phyloP scores from a whole-genome alignment of 2,329 filamentous ascomycete species.

The Fusarium xylarioides region DNA sequence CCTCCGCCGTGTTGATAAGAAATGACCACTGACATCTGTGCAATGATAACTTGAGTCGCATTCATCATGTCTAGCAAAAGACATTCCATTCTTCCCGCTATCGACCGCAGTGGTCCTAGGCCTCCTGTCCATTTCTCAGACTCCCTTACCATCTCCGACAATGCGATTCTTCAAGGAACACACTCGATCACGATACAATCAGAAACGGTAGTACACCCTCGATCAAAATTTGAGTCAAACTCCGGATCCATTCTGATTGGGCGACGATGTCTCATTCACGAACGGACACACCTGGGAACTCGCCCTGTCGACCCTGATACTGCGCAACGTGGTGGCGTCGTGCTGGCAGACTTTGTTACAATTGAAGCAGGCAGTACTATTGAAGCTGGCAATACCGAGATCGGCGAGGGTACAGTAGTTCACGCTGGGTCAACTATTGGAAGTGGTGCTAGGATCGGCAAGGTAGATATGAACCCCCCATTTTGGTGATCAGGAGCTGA shows the following conservation, averaged over 20 bases:
- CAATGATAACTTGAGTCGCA: constrained; percentile 10
- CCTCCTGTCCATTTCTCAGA: constrained; percentile 70
- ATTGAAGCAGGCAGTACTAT: constrained; percentile 68
- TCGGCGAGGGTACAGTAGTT: constrained; percentile 68
- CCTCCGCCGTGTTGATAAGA: neutral
- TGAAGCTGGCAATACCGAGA: constrained; percentile 69
- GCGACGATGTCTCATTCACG: constrained; percentile 82
- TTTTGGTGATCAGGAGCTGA: constrained; percentile 15
- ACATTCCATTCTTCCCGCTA: constrained; percentile 64
- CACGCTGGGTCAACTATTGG: constrained; percentile 70
- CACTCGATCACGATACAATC: constrained; percentile 82
- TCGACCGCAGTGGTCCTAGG: constrained; percentile 63
- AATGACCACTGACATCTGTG: constrained; percentile 17
- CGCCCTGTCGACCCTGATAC: constrained; percentile 40
- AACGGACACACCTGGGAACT: constrained; percentile 68
- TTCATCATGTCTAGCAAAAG: constrained; percentile 58
- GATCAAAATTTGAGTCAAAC: constrained; percentile 79
- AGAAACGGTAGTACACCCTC: constrained; percentile 86
- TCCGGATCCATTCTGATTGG: constrained; percentile 83
- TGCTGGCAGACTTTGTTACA: constrained; percentile 68
- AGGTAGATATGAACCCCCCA: constrained; percentile 55
- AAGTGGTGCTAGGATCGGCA: constrained; percentile 68
- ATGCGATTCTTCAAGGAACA: constrained; percentile 71
- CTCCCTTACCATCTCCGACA: constrained; percentile 68
- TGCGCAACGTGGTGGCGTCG: constrained; percentile 57